Conservation (phyloP, 352 stramenopile species). For the Globisporangium megalacanthum region DNA sequence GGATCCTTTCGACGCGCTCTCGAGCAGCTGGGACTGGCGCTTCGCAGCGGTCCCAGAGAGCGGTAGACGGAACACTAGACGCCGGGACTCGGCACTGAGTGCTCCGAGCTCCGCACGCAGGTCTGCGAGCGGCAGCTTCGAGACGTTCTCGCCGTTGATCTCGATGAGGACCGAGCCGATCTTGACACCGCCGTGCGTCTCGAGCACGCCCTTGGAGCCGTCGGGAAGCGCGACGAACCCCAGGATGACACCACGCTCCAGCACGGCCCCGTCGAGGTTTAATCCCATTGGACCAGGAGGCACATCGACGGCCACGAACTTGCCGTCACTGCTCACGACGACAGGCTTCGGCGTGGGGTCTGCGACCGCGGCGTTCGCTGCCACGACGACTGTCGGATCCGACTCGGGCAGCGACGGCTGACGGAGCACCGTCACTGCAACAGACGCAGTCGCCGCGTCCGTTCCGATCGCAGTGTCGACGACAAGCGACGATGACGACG, state of each 20-base stretch:
- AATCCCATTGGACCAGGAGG: constrained; percentile 60
- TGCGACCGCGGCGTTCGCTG: constrained; percentile 1
- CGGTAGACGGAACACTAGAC: constrained; percentile 47
- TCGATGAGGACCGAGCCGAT: constrained; percentile 48
- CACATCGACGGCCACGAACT: constrained; percentile 29
- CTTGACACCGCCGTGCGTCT: constrained; percentile 46
- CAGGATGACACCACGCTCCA: constrained; percentile 49
- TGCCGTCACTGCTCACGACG: neutral
- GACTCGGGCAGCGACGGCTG: constrained; percentile 9
- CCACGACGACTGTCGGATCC: constrained; percentile 10
- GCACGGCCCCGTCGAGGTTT: constrained; percentile 47
- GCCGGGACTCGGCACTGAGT: constrained; percentile 27
- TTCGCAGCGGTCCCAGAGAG: constrained; percentile 3
- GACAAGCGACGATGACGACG: neutral
- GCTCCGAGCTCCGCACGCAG: constrained; percentile 37
- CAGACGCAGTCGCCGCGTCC: neutral
- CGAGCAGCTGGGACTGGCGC: constrained; percentile 1
- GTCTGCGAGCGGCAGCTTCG: constrained; percentile 26
- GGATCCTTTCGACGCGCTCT: neutral
- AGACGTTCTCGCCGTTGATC: constrained; percentile 69
- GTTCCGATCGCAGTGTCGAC: neutral
- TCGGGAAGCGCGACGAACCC: constrained; percentile 58
- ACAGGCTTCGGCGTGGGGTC: neutral
- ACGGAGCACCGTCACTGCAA: constrained; percentile 1
- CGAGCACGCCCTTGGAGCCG: constrained; percentile 43